These are phyloP conservation scores for Fusarium mexicanum DNA, from an alignment of 2,329 filamentous ascomycete species.

Conservation along the genomic window DNA sequence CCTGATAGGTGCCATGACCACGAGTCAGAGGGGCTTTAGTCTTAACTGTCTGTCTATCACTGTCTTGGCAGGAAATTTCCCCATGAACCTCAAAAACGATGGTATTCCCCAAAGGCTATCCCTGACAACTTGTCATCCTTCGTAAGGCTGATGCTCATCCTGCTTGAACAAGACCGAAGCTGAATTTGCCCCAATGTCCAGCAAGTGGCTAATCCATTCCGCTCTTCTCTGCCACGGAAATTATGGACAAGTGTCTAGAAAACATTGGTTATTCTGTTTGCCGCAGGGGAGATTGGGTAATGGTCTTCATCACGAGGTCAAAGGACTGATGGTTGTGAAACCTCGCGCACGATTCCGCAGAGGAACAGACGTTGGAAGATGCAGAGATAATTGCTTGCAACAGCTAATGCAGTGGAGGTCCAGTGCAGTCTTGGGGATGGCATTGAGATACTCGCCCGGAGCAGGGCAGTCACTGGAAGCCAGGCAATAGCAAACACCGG, in stretches of 20 bases:
- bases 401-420: slow-evolving; percentile 63
- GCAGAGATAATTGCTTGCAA: slow-evolving; percentile 54
- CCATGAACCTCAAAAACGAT: background rate
- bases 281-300: slow-evolving; percentile 66
- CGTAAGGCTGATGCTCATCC: background rate
- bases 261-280: slow-evolving; percentile 61
- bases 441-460: slow-evolving; percentile 52
- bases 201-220: slow-evolving; percentile 56
- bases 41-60: background rate
- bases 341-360: slow-evolving; percentile 60
- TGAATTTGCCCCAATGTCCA: slow-evolving; percentile 56
- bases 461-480: slow-evolving; percentile 66
- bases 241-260: slow-evolving; percentile 56
- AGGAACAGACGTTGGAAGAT: slow-evolving; percentile 57
- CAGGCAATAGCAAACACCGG: slow-evolving; percentile 71
- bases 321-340: slow-evolving; percentile 66
- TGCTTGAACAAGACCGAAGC: background rate
- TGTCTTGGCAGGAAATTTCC: too few relatives aligned
- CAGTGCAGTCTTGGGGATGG: slow-evolving; percentile 57
- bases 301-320: slow-evolving; percentile 65
- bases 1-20: background rate
- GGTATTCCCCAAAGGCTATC: background rate
- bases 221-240: slow-evolving; percentile 43
- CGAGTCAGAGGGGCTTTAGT: background rate
- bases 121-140: background rate